Base-by-base conservation (phyloP, 1,284 basidiomycete genomes). In the Wallemia ichthyophaga region DNA sequence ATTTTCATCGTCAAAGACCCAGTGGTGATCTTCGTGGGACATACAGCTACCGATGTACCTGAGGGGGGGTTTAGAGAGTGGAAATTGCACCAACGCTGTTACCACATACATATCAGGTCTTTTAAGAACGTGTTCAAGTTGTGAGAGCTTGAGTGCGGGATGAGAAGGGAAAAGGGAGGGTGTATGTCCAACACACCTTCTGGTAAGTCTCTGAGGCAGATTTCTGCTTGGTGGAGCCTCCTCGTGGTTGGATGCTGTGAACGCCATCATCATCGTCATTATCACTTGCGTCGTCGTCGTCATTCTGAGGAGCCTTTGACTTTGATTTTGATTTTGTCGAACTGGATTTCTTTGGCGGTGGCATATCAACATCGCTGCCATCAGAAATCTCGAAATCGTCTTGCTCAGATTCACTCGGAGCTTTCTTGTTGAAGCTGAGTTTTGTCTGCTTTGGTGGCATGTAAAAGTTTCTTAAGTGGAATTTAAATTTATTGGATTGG, bases 61-160 rank as follows among this genome's bases (percentile, higher is more conserved):
- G 13, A 24, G 24, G 25, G 7, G 25, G n/a, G 9, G 24, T 25
- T 31, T 31, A 31, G 28, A 25, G 25, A 21, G 9, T 21, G 48
- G 9, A 11, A 5, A 25, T 9, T 23, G 48, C n/a, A 25, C 11
- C 23, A n/a, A 25, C 25, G 48, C 48, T n/a, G 48, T 23, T 9
- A 13, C 15, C 15, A 56, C 55, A 7, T 15, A 56, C 0, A 91
- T 89, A 71, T 99, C 94, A 1, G 94, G 94, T 61, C 94, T 85
- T 70, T 85, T 85, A 61, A 98, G 75, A 64, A 98, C 87, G 66
- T 98, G 94, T 68, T 99, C 89, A 21, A 95, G 74, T 81, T 94
- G 92, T 0, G 88, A 82, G 61, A 98, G 78, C 91, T 95, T 66
- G 19, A 56, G 60, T 2, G 1, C 55, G 55, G 11, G 25, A 27